phyloP scores from a whole-genome alignment of 257 asterid species.

The Plantago major region DNA sequence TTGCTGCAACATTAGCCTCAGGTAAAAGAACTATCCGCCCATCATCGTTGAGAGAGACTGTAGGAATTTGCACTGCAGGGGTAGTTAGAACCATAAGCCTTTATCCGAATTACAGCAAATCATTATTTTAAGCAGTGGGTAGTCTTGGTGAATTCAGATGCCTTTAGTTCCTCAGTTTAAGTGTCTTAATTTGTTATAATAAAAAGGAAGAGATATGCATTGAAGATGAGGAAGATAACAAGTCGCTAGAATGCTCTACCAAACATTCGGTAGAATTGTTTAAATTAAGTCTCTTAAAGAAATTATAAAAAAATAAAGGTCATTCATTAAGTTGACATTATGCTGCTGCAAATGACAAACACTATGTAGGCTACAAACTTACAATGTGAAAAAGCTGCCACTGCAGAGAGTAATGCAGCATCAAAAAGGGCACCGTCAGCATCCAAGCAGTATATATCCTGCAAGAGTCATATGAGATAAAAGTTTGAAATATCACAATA shows the following conservation, averaged over 20 bases:
- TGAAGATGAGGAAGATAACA: no score
- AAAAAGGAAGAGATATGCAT: no score
- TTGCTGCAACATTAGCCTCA: conserved; percentile 44
- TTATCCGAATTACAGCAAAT: no score
- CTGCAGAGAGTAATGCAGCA: conserved; percentile 89
- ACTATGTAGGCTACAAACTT: conserved; percentile 27
- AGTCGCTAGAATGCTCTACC: neutral
- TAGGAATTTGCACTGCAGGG: conserved; percentile 79
- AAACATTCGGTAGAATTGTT: neutral
- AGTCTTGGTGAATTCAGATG: no score
- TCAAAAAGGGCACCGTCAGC: conserved; percentile 97
- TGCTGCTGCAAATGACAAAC: neutral
- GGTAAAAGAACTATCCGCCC: conserved; percentile 73
- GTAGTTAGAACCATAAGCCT: no score
- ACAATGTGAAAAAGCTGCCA: conserved; percentile 90
- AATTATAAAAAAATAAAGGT: neutral
- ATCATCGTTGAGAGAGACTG: conserved; percentile 71
- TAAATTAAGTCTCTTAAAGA: conserved; percentile 9
- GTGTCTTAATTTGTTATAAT: neutral
- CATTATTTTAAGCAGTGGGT: no score
- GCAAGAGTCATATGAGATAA: conserved; percentile 30
- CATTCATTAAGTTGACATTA: neutral
- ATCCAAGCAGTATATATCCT: conserved; percentile 94
- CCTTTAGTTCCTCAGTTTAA: no score
- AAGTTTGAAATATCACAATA: conserved; percentile 1